phyloP scores from a whole-genome alignment of 805 yeast genomes.

The Pachysolen tannophilus region DNA sequence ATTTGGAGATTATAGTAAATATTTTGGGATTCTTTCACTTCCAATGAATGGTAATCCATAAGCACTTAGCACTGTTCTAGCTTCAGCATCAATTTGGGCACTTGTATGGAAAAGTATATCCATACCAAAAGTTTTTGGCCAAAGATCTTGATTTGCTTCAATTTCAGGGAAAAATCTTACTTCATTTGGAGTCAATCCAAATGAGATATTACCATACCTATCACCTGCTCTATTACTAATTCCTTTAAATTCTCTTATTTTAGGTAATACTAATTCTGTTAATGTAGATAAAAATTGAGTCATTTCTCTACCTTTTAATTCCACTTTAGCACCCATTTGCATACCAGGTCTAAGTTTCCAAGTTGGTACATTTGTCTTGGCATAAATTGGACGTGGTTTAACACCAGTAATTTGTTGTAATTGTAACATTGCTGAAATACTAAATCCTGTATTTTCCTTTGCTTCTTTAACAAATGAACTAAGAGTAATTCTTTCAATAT shows the following conservation, averaged over 20 bases:
- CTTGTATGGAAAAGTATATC: conserved; percentile 78
- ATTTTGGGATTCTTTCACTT: conserved; percentile 31
- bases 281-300: conserved; percentile 79
- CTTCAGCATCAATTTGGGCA: conserved; percentile 86
- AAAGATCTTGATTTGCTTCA: conserved; percentile 80
- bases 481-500: conserved; percentile 55
- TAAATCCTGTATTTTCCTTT: conserved; percentile 59
- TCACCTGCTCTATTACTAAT: conserved; percentile 75
- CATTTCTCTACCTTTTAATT: conserved; percentile 72
- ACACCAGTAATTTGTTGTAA: conserved; percentile 92
- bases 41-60: conserved; percentile 75
- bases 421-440: conserved; percentile 70
- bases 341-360: conserved; percentile 86
- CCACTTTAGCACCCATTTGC: conserved; percentile 85
- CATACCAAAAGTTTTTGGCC: conserved; percentile 83
- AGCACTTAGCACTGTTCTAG: conserved; percentile 76
- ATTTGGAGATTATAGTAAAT: conserved; percentile 9
- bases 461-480: conserved; percentile 75
- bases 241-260: conserved; percentile 83
- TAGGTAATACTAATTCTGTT: conserved; percentile 88
- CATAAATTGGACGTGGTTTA: conserved; percentile 65
- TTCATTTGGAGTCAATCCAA: conserved; percentile 75
- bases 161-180: conserved; percentile 87
- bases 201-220: conserved; percentile 73
- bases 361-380: conserved; percentile 71